Percentiles rank a stretch among this genome's conserved stretches.
phyloP scores from a whole-genome alignment of 306 rosid species.

The Mimosa pudica region DNA sequence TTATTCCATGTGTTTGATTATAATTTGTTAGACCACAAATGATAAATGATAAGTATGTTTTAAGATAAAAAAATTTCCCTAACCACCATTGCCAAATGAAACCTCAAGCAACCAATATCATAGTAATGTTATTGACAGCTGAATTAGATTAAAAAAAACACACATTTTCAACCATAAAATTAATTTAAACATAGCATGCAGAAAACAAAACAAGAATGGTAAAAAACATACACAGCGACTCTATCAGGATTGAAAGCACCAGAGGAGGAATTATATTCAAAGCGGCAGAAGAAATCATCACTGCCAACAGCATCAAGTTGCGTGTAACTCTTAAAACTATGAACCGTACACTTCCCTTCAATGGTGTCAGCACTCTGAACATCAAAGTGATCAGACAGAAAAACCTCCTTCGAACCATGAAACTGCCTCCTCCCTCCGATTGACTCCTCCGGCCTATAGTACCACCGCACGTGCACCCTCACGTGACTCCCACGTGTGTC shows the following conservation, averaged over 20 bases:
- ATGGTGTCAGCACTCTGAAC: slow-evolving; percentile 89
- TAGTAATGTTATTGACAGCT: neutral
- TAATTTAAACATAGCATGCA: neutral
- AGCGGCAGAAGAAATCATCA: slow-evolving; percentile 98
- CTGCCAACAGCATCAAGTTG: slow-evolving; percentile 96
- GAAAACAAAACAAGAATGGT: neutral
- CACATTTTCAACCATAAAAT: slow-evolving; percentile 20
- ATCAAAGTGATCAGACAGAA: slow-evolving; percentile 90
- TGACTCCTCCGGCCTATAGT: slow-evolving; percentile 98
- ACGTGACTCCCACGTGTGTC: slow-evolving; percentile 89
- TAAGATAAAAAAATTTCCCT: neutral
- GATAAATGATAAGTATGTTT: no score
- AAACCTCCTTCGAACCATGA: slow-evolving; percentile 93
- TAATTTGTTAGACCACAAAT: no score
- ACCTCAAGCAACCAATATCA: slow-evolving; percentile 5
- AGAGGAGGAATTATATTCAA: slow-evolving; percentile 87
- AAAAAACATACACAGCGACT: slow-evolving; percentile 81
- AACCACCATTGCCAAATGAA: neutral
- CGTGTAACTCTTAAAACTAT: slow-evolving; percentile 83
- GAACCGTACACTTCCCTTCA: slow-evolving; percentile 92
- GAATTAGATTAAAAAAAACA: slow-evolving; percentile 7
- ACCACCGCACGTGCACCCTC: slow-evolving; percentile 88
- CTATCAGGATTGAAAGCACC: slow-evolving; percentile 96
- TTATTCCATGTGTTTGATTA: no score
- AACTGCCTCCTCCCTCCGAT: slow-evolving; percentile 98